These are phyloP conservation scores for Glonium stellatum DNA, from an alignment of 495 filamentous ascomycete genomes.

Conservation along the genomic window DNA sequence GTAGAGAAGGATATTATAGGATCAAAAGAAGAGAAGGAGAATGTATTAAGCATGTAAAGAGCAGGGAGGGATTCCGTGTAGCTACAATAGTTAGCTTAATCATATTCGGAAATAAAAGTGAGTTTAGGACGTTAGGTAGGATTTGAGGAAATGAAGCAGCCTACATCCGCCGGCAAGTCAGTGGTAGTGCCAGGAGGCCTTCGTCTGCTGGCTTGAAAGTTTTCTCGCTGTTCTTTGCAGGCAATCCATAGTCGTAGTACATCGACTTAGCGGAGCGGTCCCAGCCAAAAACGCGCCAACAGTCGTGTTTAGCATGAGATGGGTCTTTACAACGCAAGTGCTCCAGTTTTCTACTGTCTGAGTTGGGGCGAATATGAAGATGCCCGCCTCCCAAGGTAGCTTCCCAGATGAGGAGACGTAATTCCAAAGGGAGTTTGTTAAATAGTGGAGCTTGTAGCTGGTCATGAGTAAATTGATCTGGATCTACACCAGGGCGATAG, in stretches of 20 bases:
- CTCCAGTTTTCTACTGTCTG: not conserved
- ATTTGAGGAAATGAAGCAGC: not conserved
- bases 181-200: not conserved
- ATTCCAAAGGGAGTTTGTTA: not conserved
- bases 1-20: not conserved
- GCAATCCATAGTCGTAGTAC: not conserved
- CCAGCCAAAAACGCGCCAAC: not conserved
- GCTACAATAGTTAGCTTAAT: not conserved
- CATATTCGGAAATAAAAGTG: not conserved
- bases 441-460: constrained; percentile 4
- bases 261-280: not conserved
- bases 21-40: not conserved
- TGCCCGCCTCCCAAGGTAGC: not conserved
- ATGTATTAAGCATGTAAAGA: constrained; percentile 1
- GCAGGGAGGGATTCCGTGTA: not conserved
- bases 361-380: not conserved
- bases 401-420: constrained; percentile 6
- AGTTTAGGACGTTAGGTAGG: not conserved
- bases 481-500: not conserved
- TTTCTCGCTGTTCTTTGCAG: not conserved
- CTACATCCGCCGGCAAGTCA: not conserved
- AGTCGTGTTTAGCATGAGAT: not conserved
- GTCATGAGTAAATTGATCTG: not conserved
- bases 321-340: not conserved
- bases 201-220: not conserved